Evolutionary conservation across 2,329 filamentous ascomycete genomes (phyloP), one percentile per base, ranked within the genome.

Genomic region (Epichloe elymi): DNA sequence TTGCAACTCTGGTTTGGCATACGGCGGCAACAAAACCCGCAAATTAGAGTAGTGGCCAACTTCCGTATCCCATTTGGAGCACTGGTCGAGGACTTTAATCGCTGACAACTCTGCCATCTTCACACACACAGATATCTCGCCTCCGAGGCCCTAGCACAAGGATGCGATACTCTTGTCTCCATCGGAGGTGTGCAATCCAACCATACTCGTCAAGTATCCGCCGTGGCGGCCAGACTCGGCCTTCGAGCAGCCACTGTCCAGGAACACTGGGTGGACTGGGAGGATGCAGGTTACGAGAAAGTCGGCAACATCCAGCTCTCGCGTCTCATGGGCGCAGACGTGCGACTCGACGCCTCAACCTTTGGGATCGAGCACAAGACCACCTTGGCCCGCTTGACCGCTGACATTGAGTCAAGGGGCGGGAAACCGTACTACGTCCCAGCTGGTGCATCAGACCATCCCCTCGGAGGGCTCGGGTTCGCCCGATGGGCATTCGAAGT

Each of bases 231-330:
- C 20, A 72, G 74, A 45, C 65, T 79, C 1, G 81, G 81, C 0
- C 69, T 85, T 20, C 71, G 75, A 54, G 71, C 70, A 45, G 69
- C 75, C 55, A 69, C 54, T 56, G 79, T 54, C 0, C 82, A 86
- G 64, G 82, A 86, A 65, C 73, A 82, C 60, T 86, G 82, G 82
- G 82, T 86, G 0, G 74, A 81, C 38, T 80, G 76, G 74, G 62
- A 68, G 0, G 79, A 83, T 55, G 64, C 70, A 1, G 74, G 72
- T 8, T 86, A 85, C 60, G 75, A 76, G 19, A 74, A 73, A 56
- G 82, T 83, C 7, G 84, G 84, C 55, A 87, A 87, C 67, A 82
- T 87, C 56, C 81, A 87, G 66, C 73, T 87, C 3, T 82, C 79
- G 3, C 72, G 81, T 1, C 70, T 86, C 20, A 84, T 86, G 80